A percentile compares a stretch with the other conserved stretches of the same genome.
phyloP scores from a whole-genome alignment of 1,139 yeast genomes.

The Debaryomyces sp. region DNA sequence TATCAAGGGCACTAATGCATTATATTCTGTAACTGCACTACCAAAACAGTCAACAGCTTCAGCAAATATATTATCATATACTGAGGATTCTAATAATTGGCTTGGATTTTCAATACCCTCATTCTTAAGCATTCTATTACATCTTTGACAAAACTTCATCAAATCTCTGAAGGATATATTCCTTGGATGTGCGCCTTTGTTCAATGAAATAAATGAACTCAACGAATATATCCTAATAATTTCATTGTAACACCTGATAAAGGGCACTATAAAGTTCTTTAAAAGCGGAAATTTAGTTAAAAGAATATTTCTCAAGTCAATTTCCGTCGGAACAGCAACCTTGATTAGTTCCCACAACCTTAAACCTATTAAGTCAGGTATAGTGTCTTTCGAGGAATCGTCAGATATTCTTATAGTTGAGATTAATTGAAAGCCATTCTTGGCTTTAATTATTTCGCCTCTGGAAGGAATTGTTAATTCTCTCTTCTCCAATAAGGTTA shows the following conservation, averaged over 20 bases:
- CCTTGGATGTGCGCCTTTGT: constrained; percentile 76
- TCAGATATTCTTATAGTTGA: constrained; percentile 68
- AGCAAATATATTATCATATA: constrained; percentile 77
- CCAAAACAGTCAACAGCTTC: constrained; percentile 96
- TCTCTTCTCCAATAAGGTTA: constrained; percentile 82
- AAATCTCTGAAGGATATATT: constrained; percentile 78
- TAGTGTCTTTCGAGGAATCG: constrained; percentile 24
- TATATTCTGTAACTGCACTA: constrained; percentile 70
- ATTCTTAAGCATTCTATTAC: constrained; percentile 52
- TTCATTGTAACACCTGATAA: constrained; percentile 63
- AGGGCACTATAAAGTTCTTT: constrained; percentile 51
- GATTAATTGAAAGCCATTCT: constrained; percentile 83
- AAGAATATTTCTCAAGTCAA: constrained; percentile 64
- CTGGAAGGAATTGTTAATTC: constrained; percentile 88
- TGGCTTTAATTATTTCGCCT: constrained; percentile 84
- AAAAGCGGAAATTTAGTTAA: constrained; percentile 63
- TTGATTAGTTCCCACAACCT: constrained; percentile 71
- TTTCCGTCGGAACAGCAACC: constrained; percentile 56
- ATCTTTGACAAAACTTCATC: constrained; percentile 79
- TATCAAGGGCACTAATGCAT: constrained; percentile 64
- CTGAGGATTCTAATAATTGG: constrained; percentile 59
- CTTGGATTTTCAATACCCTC: constrained; percentile 52
- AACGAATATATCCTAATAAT: constrained; percentile 58
- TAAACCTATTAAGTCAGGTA: constrained; percentile 80
- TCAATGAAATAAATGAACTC: constrained; percentile 62